Evolutionary conservation across 331 rosid genomes (phyloP), one percentile per base, ranked within the genome.

Genomic region (Arachis monticola): DNA sequence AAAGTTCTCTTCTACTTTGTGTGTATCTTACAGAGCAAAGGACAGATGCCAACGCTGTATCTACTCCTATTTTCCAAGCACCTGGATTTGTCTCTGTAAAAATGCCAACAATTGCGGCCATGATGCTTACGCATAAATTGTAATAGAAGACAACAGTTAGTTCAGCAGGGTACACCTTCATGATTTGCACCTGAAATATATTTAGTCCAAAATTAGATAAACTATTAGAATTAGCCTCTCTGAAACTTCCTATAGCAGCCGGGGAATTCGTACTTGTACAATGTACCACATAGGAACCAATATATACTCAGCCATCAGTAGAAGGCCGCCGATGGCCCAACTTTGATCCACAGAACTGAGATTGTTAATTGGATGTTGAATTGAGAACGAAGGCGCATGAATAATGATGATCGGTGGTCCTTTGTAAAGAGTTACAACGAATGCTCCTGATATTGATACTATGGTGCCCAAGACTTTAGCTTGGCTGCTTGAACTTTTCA

Each of bases 151-250:
- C 63, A 67, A 89, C 97, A 2, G 93, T 93, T 35, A 91, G 66
- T 78, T 94, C 97, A 76, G 88, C 70, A 2, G 97, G 99, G 77
- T 90, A 91, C 78, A 81, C 96, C 86, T 88, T 90, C 99, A 91
- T 94, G 56, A 94, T 94, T 83, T 86, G 92, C 44, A 92, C 88
- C 99, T 94, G 95, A 66, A 83, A 61, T 48, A 22, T 35, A 48
- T 35, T 31, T 57, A 51, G 32, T 17, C 32, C 13, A 13, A 47
- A 70, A 63, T 73, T 6, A 58, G 57, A 45, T 58, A 69, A 38
- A 55, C 13, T 10, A 5, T 44, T 47, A 51, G 46, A 79, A 35
- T n/a, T 22, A 64, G 35, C 60, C 47, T 48, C 57, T 35, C 52
- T 47, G 64, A 72, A 65, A 31, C 44, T 62, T 70, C 53, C 27